Percentiles rank a stretch among this genome's conserved stretches.
phyloP scores from a whole-genome alignment of 225 moss, liverwort and hornwort genomes.

The Ulota crispa region DNA sequence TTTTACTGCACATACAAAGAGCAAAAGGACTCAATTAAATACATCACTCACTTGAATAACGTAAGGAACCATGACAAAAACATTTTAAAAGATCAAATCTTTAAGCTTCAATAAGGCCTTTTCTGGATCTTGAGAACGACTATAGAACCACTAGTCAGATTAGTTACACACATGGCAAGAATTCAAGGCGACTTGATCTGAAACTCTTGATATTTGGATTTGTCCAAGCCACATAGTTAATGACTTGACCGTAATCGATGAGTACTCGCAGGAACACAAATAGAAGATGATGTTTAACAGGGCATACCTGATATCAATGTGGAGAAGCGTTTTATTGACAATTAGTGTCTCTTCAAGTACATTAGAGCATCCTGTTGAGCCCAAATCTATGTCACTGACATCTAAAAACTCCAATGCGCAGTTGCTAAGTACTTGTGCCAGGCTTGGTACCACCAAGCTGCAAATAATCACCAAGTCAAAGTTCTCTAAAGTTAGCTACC shows the following conservation, averaged over 20 bases:
- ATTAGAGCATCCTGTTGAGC: constrained; percentile 35
- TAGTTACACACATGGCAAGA: background rate
- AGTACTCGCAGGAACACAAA: background rate
- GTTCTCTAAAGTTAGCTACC: background rate
- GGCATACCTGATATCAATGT: constrained; percentile 44
- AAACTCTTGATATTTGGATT: background rate
- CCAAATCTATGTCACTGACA: constrained; percentile 46
- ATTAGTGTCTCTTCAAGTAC: constrained; percentile 38
- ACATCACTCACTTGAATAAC: background rate
- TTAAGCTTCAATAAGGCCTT: background rate
- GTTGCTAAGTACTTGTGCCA: constrained; percentile 30
- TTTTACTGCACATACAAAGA: constrained; percentile 32
- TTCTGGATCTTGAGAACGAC: constrained; percentile 7
- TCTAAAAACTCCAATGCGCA: constrained; percentile 43
- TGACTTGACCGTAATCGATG: background rate
- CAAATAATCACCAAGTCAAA: constrained; percentile 7
- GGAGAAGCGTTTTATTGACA: constrained; percentile 29
- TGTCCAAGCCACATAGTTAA: background rate
- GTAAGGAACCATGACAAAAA: constrained; percentile 2
- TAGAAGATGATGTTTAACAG: background rate
- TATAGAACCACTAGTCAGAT: background rate
- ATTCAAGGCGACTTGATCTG: background rate
- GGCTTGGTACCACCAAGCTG: constrained; percentile 35
- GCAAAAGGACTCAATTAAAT: background rate
- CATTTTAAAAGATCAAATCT: background rate